Evolutionary conservation across 257 asterid genomes (phyloP).

Genomic region (Eucommia ulmoides): DNA sequence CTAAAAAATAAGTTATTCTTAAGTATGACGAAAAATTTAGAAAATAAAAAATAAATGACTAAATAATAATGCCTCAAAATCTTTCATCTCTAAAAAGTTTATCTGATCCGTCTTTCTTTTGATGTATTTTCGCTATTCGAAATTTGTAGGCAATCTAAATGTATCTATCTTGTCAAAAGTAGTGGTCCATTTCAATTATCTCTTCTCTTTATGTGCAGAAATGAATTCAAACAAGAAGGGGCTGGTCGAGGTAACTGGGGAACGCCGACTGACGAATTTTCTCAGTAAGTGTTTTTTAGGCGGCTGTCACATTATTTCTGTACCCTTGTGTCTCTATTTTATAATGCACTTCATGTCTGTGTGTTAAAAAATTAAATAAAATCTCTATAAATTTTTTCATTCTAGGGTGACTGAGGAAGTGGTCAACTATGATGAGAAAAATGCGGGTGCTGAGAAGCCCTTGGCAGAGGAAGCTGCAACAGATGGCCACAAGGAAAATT

Average conservation of each 20-base stretch:
- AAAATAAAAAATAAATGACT: neutral
- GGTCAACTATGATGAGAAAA: constrained; percentile 47
- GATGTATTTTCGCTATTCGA: neutral
- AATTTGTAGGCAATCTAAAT: too few relatives aligned
- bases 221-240: constrained; percentile 62
- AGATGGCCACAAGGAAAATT: constrained; percentile 41
- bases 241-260: constrained; percentile 91
- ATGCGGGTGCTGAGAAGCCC: constrained; percentile 32
- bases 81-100: neutral
- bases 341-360: too few relatives aligned
- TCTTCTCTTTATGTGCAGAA: constrained; percentile 19
- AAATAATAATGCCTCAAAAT: neutral
- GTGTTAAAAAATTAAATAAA: too few relatives aligned
- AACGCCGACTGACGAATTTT: constrained; percentile 47
- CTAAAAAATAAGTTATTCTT: too few relatives aligned
- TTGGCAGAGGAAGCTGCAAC: constrained; percentile 33
- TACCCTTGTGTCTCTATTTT: too few relatives aligned
- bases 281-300: constrained; percentile 42
- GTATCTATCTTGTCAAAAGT: too few relatives aligned
- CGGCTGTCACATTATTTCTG: constrained; percentile 7
- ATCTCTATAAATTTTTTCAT: too few relatives aligned
- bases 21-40: neutral
- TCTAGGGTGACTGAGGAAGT: constrained; percentile 45
- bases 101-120: neutral
- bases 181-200: neutral